phyloP scores from a whole-genome alignment of 2,329 filamentous ascomycete species.

The Berkeleyomyces basicola region DNA sequence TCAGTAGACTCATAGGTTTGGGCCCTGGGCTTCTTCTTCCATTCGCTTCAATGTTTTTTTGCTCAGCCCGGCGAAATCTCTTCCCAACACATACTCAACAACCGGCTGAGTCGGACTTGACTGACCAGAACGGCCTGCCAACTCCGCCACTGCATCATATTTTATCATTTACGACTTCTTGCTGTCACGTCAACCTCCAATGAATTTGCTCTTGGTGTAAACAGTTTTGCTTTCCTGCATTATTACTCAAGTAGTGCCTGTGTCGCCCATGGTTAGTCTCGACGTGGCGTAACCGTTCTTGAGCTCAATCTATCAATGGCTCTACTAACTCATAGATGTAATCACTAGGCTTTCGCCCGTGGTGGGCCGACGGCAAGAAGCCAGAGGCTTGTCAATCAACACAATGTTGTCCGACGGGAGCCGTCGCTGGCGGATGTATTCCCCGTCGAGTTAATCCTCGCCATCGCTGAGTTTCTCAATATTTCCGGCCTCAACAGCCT shows the following conservation, averaged over 20 bases:
- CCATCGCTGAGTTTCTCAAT: conserved; percentile 4
- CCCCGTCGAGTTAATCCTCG: conserved; percentile 1
- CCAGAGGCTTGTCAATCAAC: neutral
- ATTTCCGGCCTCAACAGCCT: neutral
- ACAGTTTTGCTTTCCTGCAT: neutral
- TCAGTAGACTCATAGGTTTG: neutral
- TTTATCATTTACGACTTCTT: neutral
- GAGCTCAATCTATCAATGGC: neutral
- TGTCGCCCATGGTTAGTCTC: neutral
- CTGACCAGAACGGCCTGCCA: neutral
- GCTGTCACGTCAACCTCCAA: neutral
- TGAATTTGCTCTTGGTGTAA: neutral
- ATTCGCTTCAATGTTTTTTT: neutral
- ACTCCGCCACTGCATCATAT: neutral
- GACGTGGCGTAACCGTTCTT: neutral
- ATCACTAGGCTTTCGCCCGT: neutral
- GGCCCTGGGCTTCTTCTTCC: neutral
- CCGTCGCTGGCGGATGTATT: neutral
- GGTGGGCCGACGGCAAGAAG: neutral
- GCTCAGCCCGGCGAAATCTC: neutral
- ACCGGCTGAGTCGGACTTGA: neutral
- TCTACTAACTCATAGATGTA: neutral
- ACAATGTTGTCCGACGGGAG: neutral
- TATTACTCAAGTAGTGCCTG: neutral
- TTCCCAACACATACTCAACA: neutral